Evolutionary conservation across 2,329 filamentous ascomycete species (phyloP), one percentile per base, ranked within the genome.

Genomic region (Colletotrichum chrysophilum): DNA sequence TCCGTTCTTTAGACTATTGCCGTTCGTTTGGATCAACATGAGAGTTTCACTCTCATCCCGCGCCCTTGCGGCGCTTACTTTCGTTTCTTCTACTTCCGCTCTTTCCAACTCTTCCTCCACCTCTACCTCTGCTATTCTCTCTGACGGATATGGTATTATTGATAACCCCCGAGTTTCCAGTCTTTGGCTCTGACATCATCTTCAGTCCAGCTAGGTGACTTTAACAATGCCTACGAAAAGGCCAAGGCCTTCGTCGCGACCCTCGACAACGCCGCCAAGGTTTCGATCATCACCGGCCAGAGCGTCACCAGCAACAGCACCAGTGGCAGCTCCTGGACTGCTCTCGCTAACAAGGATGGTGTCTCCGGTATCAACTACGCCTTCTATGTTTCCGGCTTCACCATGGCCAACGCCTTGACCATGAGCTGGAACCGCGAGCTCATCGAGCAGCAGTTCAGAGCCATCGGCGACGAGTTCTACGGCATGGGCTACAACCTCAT

Each of bases 391-490:
- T 78, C 78, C 21, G 77, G 76, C 38, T 79, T 78, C 62, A 52
- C 66, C 30, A 70, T 72, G 62, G 70, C 76, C 36, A 76, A 74
- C 32, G 78, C 78, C 21, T 56, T 78, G 70, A 73, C 74, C 62
- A 77, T 78, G 77, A 78, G 77, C n/a, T 79, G 78, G 78, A 71
- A 78, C 66, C 76, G 74, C 7, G 66, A 77, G 30, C 72, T 78
- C 14, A 66, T 74, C 21, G 66, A 76, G 52, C 48, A 70, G 14
- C 77, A 78, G 56, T 77, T 77, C 66, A 36, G 62, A 24, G 76
- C 76, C 30, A 38, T 78, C 12, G 78, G 77, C 1, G 67, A 74
- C 4, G 77, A 79, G 36, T 79, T 78, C 32, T 78, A 77, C 32
- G 70, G 43, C 8, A 66, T 74, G 66, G 76, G 77, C 16, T 77